Conservation (phyloP, 768 basidiomycete species). For the Hericium erinaceus region DNA sequence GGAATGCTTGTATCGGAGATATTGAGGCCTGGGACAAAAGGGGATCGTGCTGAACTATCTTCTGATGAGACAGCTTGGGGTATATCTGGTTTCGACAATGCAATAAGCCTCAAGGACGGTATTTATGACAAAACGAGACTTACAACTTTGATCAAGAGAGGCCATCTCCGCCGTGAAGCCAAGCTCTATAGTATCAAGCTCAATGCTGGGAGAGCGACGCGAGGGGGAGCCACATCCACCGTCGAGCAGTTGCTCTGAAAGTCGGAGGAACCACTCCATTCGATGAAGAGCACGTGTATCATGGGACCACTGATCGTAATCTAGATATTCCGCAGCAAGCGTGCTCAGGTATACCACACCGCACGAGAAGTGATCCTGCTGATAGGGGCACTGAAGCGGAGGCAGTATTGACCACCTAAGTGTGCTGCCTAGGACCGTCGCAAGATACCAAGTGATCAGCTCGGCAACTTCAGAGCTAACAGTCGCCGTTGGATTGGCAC, state of each 20-base stretch:
- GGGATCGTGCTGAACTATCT: no score
- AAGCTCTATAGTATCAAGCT: no score
- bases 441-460: background rate
- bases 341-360: background rate
- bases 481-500: background rate
- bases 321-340: background rate
- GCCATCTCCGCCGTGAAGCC: background rate
- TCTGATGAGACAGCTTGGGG: no score
- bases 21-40: no score
- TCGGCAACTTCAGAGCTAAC: background rate
- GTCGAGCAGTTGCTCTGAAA: background rate
- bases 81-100: no score
- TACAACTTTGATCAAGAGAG: background rate
- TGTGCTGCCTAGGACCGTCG: background rate
- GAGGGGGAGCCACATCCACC: no score
- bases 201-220: no score
- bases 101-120: no score
- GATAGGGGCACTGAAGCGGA: background rate
- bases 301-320: background rate
- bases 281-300: background rate
- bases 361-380: background rate
- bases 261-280: background rate
- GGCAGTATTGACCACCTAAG: background rate
- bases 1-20: no score
- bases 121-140: no score